Percentiles rank a stretch among this genome's conserved stretches.
These are phyloP conservation scores for Teratosphaeria destructans DNA, from an alignment of 2,329 filamentous ascomycete genomes.

Conservation along the genomic window DNA sequence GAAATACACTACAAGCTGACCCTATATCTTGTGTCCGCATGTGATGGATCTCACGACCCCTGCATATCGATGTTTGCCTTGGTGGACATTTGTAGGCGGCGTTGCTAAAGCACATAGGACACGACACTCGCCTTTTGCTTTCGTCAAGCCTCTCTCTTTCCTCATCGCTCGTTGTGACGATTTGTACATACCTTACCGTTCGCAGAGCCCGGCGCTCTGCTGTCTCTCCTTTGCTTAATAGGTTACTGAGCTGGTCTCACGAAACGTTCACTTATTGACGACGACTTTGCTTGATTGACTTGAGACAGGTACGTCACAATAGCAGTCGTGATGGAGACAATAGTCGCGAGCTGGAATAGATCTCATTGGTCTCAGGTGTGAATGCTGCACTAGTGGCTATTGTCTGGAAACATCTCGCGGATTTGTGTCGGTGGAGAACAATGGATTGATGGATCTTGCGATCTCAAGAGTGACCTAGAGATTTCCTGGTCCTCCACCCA, in stretches of 20 bases:
- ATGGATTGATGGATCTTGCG: neutral
- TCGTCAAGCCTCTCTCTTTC: neutral
- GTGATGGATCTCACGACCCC: neutral
- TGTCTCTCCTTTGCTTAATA: neutral
- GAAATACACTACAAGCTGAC: neutral
- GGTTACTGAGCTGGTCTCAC: neutral
- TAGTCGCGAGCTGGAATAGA: neutral
- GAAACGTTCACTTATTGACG: neutral
- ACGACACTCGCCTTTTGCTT: neutral
- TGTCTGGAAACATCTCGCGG: neutral
- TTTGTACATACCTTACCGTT: neutral
- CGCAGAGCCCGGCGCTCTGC: neutral
- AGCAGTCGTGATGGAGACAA: neutral
- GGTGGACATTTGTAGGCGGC: neutral
- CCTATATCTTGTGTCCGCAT: neutral
- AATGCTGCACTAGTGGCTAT: neutral
- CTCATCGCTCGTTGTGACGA: neutral
- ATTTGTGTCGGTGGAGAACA: neutral
- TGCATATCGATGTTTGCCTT: neutral
- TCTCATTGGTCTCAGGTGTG: neutral
- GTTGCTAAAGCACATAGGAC: neutral
- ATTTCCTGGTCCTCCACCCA: neutral
- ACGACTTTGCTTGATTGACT: neutral
- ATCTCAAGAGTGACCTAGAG: neutral
- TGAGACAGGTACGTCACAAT: neutral